Evolutionary conservation across 169 alveolate genomes (phyloP).

Genomic region (Pseudocohnilembus persalinus): DNA sequence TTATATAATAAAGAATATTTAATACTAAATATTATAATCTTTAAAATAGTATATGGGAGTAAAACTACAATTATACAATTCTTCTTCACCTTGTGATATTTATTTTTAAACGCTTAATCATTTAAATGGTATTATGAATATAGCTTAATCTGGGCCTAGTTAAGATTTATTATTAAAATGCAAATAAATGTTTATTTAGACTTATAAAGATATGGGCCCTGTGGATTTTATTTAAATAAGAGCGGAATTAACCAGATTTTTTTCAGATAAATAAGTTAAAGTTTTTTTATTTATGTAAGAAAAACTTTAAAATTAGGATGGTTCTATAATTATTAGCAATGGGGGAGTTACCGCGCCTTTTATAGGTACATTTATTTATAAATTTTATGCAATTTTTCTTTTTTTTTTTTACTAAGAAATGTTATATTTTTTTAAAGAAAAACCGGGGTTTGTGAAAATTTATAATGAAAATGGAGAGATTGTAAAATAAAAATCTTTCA

Average conservation of each 20-base stretch:
- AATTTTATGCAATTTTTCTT: neutral
- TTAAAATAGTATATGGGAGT: neutral
- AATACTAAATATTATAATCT: too few species aligned
- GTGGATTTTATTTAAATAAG: neutral
- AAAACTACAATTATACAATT: too few species aligned
- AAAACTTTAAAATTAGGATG: neutral
- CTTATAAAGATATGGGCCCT: neutral
- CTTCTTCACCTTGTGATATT: neutral
- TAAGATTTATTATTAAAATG: neutral
- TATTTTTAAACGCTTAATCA: neutral
- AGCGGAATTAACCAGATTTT: neutral
- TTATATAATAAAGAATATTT: too few species aligned
- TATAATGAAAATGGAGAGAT: neutral
- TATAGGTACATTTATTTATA: neutral
- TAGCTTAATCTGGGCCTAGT: neutral
- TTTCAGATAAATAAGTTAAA: neutral
- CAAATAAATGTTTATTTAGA: neutral
- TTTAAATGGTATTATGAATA: neutral
- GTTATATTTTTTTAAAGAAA: neutral
- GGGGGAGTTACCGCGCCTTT: neutral
- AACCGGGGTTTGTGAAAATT: neutral
- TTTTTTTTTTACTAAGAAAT: too few species aligned
- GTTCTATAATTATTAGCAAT: neutral
- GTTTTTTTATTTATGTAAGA: neutral
- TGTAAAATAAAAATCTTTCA: too few species aligned